A percentile compares a stretch with the other conserved stretches of the same genome.
Evolutionary conservation across 306 rosid genomes (phyloP).

Genomic region (Canavalia gladiata): DNA sequence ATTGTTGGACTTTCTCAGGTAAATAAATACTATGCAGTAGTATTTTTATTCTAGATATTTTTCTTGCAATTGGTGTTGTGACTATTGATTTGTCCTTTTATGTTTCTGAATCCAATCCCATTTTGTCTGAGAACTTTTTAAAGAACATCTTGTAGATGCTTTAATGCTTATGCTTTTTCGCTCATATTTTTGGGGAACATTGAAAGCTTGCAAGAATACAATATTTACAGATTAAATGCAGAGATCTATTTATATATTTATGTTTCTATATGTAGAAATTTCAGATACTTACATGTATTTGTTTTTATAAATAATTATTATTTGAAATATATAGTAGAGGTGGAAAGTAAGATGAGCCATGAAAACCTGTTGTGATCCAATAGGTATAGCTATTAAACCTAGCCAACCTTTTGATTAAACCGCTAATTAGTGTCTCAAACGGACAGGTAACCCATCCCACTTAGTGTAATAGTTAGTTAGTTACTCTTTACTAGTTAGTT

Average conservation of each 20-base stretch:
- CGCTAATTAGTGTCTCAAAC: neutral
- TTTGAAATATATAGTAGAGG: neutral
- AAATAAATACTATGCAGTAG: conserved; percentile 32
- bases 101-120: neutral
- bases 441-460: too few relatives aligned
- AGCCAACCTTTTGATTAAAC: neutral
- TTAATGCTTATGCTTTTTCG: neutral
- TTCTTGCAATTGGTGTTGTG: conserved; percentile 2
- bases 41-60: conserved; percentile 1
- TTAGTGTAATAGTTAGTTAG: too few relatives aligned
- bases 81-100: neutral
- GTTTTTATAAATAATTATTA: conserved; percentile 7
- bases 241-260: conserved; percentile 1
- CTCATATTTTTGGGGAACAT: conserved; percentile 10
- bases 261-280: conserved; percentile 24
- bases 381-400: neutral
- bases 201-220: conserved; percentile 1
- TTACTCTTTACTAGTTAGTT: too few relatives aligned
- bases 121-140: neutral
- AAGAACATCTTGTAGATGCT: conserved; percentile 1
- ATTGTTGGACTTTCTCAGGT: conserved; percentile 97
- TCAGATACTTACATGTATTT: neutral
- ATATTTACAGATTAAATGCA: conserved; percentile 24
- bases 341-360: neutral
- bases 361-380: neutral